Percentiles rank a stretch among this genome's conserved stretches.
phyloP scores from a whole-genome alignment of 148 eudicot genomes.

The Cornus suecica region DNA sequence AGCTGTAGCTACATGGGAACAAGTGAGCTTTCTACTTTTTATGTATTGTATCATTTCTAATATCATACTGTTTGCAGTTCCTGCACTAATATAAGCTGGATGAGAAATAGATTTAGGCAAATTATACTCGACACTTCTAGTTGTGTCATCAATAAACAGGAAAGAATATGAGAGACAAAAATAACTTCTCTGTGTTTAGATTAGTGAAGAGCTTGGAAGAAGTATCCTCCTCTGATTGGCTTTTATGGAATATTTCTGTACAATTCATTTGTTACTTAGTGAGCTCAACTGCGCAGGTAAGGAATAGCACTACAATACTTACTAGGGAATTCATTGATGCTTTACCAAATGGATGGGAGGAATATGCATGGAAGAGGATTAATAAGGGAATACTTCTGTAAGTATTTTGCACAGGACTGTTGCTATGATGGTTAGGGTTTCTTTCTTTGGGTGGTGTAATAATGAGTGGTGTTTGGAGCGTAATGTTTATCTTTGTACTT shows the following conservation, averaged over 20 bases:
- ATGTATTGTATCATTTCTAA: background rate
- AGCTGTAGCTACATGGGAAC: constrained; percentile 98
- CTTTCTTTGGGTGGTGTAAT: too few species aligned
- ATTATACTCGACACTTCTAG: background rate
- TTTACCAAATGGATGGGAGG: constrained; percentile 93
- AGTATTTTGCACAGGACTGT: constrained; percentile 30
- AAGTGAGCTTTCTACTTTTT: constrained; percentile 47
- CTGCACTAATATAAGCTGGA: background rate
- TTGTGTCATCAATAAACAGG: background rate
- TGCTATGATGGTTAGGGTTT: background rate
- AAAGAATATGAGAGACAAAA: background rate
- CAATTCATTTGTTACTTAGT: constrained; percentile 61
- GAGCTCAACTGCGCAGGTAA: constrained; percentile 78
- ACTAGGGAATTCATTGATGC: constrained; percentile 90
- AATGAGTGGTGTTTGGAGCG: too few species aligned
- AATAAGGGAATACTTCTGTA: constrained; percentile 91
- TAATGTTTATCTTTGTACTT: too few species aligned
- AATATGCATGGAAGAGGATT: constrained; percentile 94
- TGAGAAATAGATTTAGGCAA: background rate
- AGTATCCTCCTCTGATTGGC: background rate
- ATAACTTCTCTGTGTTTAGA: background rate
- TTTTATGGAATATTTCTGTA: constrained; percentile 10
- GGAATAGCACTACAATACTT: constrained; percentile 88
- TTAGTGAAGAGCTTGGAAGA: background rate
- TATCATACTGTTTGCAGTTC: background rate